Evolutionary conservation across 371 early-diverging fungal species (phyloP), one percentile per base, ranked within the genome.

Genomic region (Mortierella sp.): DNA sequence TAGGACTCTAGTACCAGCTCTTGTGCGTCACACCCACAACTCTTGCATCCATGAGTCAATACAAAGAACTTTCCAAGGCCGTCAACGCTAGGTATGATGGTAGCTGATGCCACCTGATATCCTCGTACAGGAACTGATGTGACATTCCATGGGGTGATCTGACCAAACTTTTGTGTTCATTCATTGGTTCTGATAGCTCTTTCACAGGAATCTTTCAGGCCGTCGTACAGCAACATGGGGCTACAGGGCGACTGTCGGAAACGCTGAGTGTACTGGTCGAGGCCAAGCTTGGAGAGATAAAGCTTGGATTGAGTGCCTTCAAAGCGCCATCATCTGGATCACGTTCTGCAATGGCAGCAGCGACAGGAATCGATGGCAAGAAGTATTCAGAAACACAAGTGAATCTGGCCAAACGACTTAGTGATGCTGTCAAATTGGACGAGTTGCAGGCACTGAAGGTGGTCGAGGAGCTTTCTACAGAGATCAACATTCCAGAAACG

Each of bases 371-470:
- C 22, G 47, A 61, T 13, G 69, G 68, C 44, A 40, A 59, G 61
- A 76, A 76, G 21, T 69, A 58, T 41, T 61, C 69, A 0, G 69
- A 64, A 0, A 25, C 65, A 19, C 69, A 76, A 39, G 43, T 76
- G 57, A 76, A 49, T 27, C 57, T 76, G 9, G 77, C 77, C n/a
- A 76, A 68, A 41, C 60, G 66, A 31, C 59, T 76, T 17, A 76
- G 77, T 24, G 77, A 69, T 45, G 53, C 46, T 7, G 69, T 64
- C 51, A 64, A 65, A 25, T 50, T 76, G 54, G 62, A 76, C 40
- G 77, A 76, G 49, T 16, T 54, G 16, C 77, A 69, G 44, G 77
- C 77, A 25, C 51, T 76, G 44, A 61, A 46, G 12, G 43, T 68
- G 21, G 48, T 76, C 10, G 69, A 68, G 24, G 61, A 69, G 13